Evolutionary conservation across 352 stramenopile genomes (phyloP), one percentile per base, ranked within the genome.

Genomic region (Phytopythium boreale): DNA sequence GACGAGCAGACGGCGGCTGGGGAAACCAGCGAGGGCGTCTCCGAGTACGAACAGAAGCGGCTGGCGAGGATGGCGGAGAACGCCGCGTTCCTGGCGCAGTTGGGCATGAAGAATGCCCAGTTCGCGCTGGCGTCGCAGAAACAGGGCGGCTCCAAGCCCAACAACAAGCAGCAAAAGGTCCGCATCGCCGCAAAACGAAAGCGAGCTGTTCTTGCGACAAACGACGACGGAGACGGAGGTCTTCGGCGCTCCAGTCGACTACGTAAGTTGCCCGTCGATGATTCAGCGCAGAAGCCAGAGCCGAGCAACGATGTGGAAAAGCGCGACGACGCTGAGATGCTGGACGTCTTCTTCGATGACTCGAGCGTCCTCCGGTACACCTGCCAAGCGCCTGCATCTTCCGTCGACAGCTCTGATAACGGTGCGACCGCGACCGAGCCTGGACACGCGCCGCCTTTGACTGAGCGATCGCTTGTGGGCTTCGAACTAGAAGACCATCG

Each of bases 41-140:
- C 76, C 17, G 69, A 77, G 47, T 86, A 88, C 44, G 79, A 86
- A 52, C 61, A 57, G 50, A 83, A 84, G 61, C 72, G 79, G 2
- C 57, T 63, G 26, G 62, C 37, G 44, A 74, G 68, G 26, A 77
- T 88, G 57, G 76, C 69, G 15, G 66, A 63, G 36, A 88, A 88
- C 61, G 73, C 70, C 27, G 68, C 69, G 47, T 84, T 86, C 59
- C 57, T 86, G 20, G 51, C 72, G 47, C 59, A 82, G 37, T 46
- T 88, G 36, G 79, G 76, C n/a, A 69, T 88, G 51, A 61, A 56
- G 24, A 63, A 59, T 26, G 47, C 63, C 6, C 66, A 76, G 39
- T 62, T 79, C 41, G 58, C 69, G 4, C 55, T 74, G 36, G 65
- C 52, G 1, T 27, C n/a, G 41, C 49, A 72, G 56, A 36, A 68